Percentiles rank a stretch among this genome's conserved stretches.
Evolutionary conservation across 2,329 filamentous ascomycete genomes (phyloP).

Genomic region (Chaetothyriales sp.): DNA sequence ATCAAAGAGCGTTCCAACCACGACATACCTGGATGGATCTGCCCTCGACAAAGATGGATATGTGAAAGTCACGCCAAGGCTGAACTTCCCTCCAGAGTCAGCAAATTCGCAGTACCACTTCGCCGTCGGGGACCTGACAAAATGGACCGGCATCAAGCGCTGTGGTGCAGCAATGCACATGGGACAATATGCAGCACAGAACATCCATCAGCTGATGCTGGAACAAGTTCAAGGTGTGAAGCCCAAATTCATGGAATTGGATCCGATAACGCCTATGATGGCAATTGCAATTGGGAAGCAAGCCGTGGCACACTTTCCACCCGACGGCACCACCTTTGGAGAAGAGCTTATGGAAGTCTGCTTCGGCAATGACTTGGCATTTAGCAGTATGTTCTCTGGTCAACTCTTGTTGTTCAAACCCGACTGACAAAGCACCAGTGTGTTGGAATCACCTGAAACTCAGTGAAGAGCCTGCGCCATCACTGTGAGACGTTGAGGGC

Average conservation of each 20-base stretch:
- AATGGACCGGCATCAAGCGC: slow-evolving; percentile 67
- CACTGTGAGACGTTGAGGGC: neutral
- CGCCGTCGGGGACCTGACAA: slow-evolving; percentile 52
- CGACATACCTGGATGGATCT: slow-evolving; percentile 44
- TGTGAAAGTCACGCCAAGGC: slow-evolving; percentile 45
- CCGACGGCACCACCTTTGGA: slow-evolving; percentile 42
- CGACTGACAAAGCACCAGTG: slow-evolving; percentile 24
- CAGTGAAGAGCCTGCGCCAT: slow-evolving; percentile 18
- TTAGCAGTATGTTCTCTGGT: slow-evolving; percentile 31
- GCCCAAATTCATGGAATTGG: slow-evolving; percentile 36
- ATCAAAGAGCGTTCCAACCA: slow-evolving; percentile 47
- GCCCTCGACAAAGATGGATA: slow-evolving; percentile 50
- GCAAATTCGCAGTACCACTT: slow-evolving; percentile 49
- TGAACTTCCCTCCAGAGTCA: slow-evolving; percentile 39
- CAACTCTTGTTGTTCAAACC: slow-evolving; percentile 4
- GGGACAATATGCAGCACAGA: slow-evolving; percentile 50
- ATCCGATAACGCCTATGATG: slow-evolving; percentile 49
- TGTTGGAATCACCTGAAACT: slow-evolving; percentile 42
- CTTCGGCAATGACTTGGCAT: slow-evolving; percentile 55
- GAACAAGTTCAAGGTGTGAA: slow-evolving; percentile 22
- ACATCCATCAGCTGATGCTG: slow-evolving; percentile 50
- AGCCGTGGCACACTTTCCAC: slow-evolving; percentile 47
- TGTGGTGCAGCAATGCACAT: slow-evolving; percentile 62
- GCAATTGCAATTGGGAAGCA: slow-evolving; percentile 56
- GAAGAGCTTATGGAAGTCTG: slow-evolving; percentile 48